Evolutionary conservation across 2,329 filamentous ascomycete genomes (phyloP).

Genomic region (Neonectria sp.): DNA sequence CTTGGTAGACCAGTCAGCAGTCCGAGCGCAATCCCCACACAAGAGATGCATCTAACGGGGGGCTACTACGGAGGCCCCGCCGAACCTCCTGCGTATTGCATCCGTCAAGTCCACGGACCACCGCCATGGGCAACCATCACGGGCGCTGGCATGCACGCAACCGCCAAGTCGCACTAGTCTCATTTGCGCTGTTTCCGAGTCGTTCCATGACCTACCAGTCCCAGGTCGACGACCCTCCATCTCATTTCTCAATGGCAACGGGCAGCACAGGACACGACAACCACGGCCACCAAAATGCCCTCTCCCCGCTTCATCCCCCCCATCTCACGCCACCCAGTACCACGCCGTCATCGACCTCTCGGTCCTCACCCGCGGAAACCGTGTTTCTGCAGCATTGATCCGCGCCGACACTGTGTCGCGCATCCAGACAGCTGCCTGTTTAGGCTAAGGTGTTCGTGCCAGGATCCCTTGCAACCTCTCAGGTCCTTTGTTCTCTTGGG

Average conservation of each 20-base stretch:
- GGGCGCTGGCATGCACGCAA: conserved; percentile 37
- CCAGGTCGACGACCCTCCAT: conserved; percentile 17
- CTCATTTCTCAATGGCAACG: conserved; percentile 19
- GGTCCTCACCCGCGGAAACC: conserved; percentile 9
- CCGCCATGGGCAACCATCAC: conserved; percentile 28
- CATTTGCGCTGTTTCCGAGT: conserved; percentile 31
- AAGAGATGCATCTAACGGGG: conserved; percentile 35
- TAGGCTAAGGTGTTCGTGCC: conserved; percentile 34
- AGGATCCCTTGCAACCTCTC: conserved; percentile 36
- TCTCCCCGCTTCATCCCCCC: conserved; percentile 8
- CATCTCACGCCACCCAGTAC: conserved; percentile 34
- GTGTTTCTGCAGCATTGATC: conserved; percentile 28
- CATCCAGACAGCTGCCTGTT: conserved; percentile 46
- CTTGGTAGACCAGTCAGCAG: conserved; percentile 31
- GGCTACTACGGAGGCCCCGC: conserved; percentile 3
- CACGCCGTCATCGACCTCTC: conserved; percentile 32
- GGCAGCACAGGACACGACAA: conserved; percentile 3
- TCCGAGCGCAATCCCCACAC: conserved; percentile 40
- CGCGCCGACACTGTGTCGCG: conserved; percentile 42
- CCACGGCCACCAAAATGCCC: conserved; percentile 1
- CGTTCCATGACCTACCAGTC: conserved; percentile 28
- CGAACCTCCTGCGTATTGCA: conserved; percentile 24
- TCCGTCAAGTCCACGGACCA: conserved; percentile 26
- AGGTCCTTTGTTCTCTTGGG: conserved; percentile 25
- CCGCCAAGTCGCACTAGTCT: conserved; percentile 28